Base-by-base conservation (phyloP, 345 rosid species). In the Leavenworthia alabamica region DNA sequence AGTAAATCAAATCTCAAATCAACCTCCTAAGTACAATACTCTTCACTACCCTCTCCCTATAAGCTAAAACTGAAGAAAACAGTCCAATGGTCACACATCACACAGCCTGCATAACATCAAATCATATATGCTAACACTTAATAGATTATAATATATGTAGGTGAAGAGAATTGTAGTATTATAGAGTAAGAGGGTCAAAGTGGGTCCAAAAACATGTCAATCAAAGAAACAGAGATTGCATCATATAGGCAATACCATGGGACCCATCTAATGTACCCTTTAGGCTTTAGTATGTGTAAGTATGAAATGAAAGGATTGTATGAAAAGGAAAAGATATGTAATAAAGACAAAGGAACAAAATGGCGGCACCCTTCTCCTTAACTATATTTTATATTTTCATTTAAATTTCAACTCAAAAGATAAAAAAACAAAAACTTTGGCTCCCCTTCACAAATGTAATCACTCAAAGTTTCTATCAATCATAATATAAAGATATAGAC, bases 361-460 rank as follows among this genome's bases (percentile, higher is more conserved):
- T 81, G 96, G 96, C 97, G 96, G 96, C 97, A 83, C 71, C 41
- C 55, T 71, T 64, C 48, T 42, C 42, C 19, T 51, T 36, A 54
- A 19, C 45, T 24, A 27, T 62, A 20, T 54, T 36, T 27, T 22
- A 40, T 33, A 29, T 14, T 26, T 27, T 29, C 4, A 9, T 45
- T 46, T 48, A 8, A 36, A 36, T 19, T n/a, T n/a, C n/a, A n/a
- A n/a, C n/a, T n/a, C n/a, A n/a, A n/a, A n/a, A n/a, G n/a, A n/a
- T n/a, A n/a, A n/a, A n/a, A n/a, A n/a, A n/a, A n/a, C n/a, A n/a
- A n/a, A 41, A 50, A 56, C 47, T 56, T 58, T 56, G 66, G 66
- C 55, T 64, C 49, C 47, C 60, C 44, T 41, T 27, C 61, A 56
- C 28, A 62, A 45, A 29, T 63, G 58, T 42, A 47, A 29, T 55